A percentile compares a stretch with the other conserved stretches of the same genome.
These are phyloP conservation scores for Litsea cubeba DNA, from an alignment of 164 flowering plant genomes.

Conservation along the genomic window DNA sequence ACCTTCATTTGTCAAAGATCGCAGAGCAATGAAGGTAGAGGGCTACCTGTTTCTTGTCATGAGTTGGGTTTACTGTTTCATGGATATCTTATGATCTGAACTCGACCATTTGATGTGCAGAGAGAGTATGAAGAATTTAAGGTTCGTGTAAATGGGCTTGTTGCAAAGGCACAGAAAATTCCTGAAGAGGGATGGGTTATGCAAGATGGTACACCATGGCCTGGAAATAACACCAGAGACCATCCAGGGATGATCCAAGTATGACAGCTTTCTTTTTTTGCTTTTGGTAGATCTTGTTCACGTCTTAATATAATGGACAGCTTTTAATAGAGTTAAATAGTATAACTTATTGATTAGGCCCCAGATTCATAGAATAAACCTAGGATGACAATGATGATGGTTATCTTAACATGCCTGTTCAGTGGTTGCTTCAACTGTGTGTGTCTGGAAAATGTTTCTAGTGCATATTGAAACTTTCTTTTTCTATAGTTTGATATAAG, in stretches of 20 bases:
- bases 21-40: slow-evolving; percentile 57
- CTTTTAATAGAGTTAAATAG: no score
- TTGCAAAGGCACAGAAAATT: slow-evolving; percentile 44
- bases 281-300: not conserved
- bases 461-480: no score
- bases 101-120: slow-evolving; percentile 17
- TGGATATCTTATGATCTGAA: not conserved
- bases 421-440: not conserved
- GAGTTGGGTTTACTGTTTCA: not conserved
- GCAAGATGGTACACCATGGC: slow-evolving; percentile 69
- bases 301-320: not conserved
- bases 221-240: slow-evolving; percentile 53
- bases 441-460: not conserved
- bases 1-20: slow-evolving; percentile 50
- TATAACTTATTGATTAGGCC: no score
- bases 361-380: no score
- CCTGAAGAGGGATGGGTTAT: slow-evolving; percentile 60
- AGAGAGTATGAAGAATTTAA: slow-evolving; percentile 60
- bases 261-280: slow-evolving; percentile 6
- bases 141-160: slow-evolving; percentile 45
- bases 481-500: no score
- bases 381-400: not conserved
- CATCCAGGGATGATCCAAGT: slow-evolving; percentile 73
- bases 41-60: not conserved
- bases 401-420: not conserved